Base-by-base conservation (phyloP, 163 green algal genomes). In the Scenedesmus sp. region DNA sequence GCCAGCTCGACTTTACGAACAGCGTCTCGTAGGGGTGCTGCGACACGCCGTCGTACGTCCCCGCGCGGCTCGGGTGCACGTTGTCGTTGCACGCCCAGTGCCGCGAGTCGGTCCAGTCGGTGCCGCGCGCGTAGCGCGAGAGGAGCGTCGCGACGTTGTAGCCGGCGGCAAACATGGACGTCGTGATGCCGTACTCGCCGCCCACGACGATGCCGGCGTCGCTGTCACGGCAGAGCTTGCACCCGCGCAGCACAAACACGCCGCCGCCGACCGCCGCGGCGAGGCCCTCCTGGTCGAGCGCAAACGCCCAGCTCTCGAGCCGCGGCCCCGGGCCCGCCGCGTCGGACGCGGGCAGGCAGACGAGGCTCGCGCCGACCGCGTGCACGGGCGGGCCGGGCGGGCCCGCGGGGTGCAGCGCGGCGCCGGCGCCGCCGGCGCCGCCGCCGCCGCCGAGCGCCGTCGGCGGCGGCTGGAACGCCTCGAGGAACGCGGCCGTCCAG, bases 291-390 rank as follows among this genome's bases (percentile, higher is more conserved):
- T 77, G 31, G 73, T 94, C 86, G 24, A 92, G 54, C 0, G 84
- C 91, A 83, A 94, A 89, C 0, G 91, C 92, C 92, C 92, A 96
- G 0, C 89, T 94, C 83, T 96, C 92, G 14, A 93, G 67, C 28
- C 89, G 85, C 4, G 92, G 89, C 0, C 92, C 92, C 28, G 75
- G 85, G 0, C 91, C 91, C 17, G 90, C 86, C 39, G 83, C 82
- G 60, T 93, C 88, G 1, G 75, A 65, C 6, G 81, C 70, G 0
- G 91, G 91, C 47, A 96, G 83, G 82, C 91, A 96, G 22, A 94
- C 89, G 14, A 96, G 77, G 3, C 87, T 92, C 5, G 85, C 89
- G 51, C 78, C 74, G 6, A 95, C 89, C 3, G 86, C 84, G n/a
- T 87, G 84, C 28, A 90, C 79, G 36, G 63, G 63, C 20, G 45